These are phyloP conservation scores for Cladorrhinum samala DNA, from an alignment of 495 filamentous ascomycete genomes.

Conservation along the genomic window DNA sequence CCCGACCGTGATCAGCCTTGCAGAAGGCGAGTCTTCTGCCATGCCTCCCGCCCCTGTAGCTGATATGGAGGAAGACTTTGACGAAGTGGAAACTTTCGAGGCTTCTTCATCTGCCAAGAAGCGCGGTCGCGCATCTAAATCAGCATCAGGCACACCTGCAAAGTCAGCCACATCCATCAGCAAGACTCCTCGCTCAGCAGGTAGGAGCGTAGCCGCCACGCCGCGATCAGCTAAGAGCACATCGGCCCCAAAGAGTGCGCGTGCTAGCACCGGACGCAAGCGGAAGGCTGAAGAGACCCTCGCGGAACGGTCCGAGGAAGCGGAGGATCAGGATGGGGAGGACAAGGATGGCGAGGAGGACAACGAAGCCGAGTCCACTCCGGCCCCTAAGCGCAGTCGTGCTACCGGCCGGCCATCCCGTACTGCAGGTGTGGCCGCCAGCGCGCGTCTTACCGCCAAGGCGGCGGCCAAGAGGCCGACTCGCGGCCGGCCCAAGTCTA, in stretches of 20 bases:
- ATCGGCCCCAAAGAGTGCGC: constrained; percentile 11
- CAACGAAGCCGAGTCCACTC: constrained; percentile 1
- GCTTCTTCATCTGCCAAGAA: background rate
- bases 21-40: constrained; percentile 3
- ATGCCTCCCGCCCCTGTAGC: constrained; percentile 1
- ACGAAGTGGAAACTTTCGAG: constrained; percentile 1
- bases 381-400: constrained; percentile 13
- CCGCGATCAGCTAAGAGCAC: constrained; percentile 18
- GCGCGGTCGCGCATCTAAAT: constrained; percentile 19
- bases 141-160: constrained; percentile 10
- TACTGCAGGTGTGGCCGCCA: constrained; percentile 14
- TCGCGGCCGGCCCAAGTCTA: constrained; percentile 16
- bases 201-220: constrained; percentile 2
- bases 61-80: background rate
- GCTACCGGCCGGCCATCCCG: constrained; percentile 19
- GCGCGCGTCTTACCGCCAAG: constrained; percentile 23
- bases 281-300: constrained; percentile 15
- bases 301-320: too few relatives aligned
- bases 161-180: constrained; percentile 6
- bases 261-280: constrained; percentile 16
- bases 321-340: too few relatives aligned
- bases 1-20: constrained; percentile 19
- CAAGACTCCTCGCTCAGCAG: background rate
- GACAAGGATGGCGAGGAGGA: constrained; percentile 1
- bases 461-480: constrained; percentile 20